Conservation (phyloP, 2,329 filamentous ascomycete genomes). For the Monosporascus sp. region DNA sequence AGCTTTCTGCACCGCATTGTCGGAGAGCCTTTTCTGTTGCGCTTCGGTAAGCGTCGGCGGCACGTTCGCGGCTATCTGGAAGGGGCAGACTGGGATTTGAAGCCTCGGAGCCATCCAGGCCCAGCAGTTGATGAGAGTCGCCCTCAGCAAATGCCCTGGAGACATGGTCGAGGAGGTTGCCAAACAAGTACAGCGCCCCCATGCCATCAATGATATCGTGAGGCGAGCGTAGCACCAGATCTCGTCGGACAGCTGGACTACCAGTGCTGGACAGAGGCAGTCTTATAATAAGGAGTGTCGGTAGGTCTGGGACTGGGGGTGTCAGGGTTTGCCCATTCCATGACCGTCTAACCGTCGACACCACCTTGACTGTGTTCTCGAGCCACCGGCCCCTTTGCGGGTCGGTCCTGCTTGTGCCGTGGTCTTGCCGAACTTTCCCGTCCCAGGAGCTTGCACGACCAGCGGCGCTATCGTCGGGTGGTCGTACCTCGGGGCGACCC, state of each 20-base stretch:
- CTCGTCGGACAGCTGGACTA: slow-evolving; percentile 3
- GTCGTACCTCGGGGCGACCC: slow-evolving; percentile 27
- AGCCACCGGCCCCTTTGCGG: slow-evolving; percentile 21
- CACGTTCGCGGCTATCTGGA: not conserved
- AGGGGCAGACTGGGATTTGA: not conserved
- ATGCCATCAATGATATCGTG: slow-evolving; percentile 37
- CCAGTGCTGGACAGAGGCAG: too few relatives aligned
- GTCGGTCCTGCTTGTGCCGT: not conserved
- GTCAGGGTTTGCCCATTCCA: slow-evolving; percentile 30
- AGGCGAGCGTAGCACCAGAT: slow-evolving; percentile 31
- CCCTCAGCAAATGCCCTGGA: slow-evolving; percentile 1
- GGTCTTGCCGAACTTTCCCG: not conserved
- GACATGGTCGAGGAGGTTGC: slow-evolving; percentile 23
- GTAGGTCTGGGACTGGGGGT: slow-evolving; percentile 26
- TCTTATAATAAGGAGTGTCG: slow-evolving; percentile 24
- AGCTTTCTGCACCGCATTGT: not conserved
- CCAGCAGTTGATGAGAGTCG: not conserved
- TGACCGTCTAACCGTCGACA: slow-evolving; percentile 20
- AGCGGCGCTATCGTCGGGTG: slow-evolving; percentile 30
- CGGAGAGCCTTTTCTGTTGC: not conserved
- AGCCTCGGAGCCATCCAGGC: not conserved
- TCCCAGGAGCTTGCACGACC: slow-evolving; percentile 12
- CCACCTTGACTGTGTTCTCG: slow-evolving; percentile 21
- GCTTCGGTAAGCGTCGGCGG: not conserved
- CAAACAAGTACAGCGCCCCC: slow-evolving; percentile 30